Evolutionary conservation across 805 yeast species (phyloP).

Genomic region (Nematodospora valgi): DNA sequence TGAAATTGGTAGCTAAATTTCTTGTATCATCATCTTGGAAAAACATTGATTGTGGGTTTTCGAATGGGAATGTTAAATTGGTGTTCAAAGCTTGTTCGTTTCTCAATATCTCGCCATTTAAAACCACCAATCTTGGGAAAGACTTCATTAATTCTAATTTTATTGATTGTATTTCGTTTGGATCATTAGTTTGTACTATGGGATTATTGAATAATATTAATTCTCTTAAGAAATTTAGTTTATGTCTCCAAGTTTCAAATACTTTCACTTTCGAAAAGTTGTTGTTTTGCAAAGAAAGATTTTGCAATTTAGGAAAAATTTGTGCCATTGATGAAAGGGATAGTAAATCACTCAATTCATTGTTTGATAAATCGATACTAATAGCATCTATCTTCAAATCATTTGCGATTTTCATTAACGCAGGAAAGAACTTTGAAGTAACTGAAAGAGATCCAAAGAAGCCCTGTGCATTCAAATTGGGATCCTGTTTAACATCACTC

Average conservation of each 20-base stretch:
- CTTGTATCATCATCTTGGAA: slow-evolving; percentile 77
- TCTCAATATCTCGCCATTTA: slow-evolving; percentile 77
- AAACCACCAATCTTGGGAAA: slow-evolving; percentile 76
- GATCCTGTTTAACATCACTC: slow-evolving; percentile 62
- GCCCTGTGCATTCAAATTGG: slow-evolving; percentile 55
- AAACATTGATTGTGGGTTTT: slow-evolving; percentile 59
- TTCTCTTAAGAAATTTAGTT: slow-evolving; percentile 71
- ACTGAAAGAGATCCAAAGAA: slow-evolving; percentile 59
- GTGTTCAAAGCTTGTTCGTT: slow-evolving; percentile 59
- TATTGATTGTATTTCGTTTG: slow-evolving; percentile 36
- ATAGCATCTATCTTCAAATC: slow-evolving; percentile 55
- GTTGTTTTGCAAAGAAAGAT: slow-evolving; percentile 79
- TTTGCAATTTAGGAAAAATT: slow-evolving; percentile 71
- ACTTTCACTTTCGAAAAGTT: slow-evolving; percentile 54
- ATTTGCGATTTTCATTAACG: slow-evolving; percentile 77
- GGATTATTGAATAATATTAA: slow-evolving; percentile 80
- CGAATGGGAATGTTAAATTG: slow-evolving; percentile 55
- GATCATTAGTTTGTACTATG: slow-evolving; percentile 31
- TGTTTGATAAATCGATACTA: slow-evolving; percentile 65
- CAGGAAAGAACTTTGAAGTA: slow-evolving; percentile 82
- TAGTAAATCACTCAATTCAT: slow-evolving; percentile 55
- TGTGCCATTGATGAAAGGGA: slow-evolving; percentile 62
- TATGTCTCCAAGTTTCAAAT: slow-evolving; percentile 74
- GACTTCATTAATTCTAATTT: slow-evolving; percentile 60
- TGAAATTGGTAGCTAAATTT: slow-evolving; percentile 68